Conservation (phyloP, 257 asterid species). For the Apocynum venetum region DNA sequence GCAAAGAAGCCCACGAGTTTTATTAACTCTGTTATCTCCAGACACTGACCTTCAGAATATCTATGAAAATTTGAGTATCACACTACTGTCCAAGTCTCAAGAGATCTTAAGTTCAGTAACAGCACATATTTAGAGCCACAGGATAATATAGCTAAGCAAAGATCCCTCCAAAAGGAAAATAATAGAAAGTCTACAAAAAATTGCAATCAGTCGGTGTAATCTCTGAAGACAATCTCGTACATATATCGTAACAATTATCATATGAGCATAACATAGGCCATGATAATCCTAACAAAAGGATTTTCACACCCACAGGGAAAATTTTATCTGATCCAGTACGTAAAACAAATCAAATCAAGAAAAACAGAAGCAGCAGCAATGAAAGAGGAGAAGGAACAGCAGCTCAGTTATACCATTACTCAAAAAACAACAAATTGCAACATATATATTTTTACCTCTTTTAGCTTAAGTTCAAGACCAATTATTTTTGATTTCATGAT, state of each 20-base stretch:
- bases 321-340: neutral
- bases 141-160: neutral
- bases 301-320: neutral
- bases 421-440: neutral
- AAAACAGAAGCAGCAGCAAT: neutral
- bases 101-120: neutral
- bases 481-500: conserved; percentile 29
- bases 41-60: neutral
- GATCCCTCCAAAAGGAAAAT: neutral
- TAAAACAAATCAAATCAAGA: neutral
- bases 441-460: conserved; percentile 27
- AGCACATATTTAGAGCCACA: neutral
- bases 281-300: neutral
- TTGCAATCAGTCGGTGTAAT: neutral
- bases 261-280: too few species aligned
- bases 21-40: neutral
- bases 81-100: neutral
- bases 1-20: conserved; percentile 17
- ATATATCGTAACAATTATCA: neutral
- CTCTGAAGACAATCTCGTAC: neutral
- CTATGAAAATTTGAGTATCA: neutral
- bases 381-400: neutral
- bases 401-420: neutral
- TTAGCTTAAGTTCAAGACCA: conserved; percentile 32
- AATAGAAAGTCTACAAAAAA: neutral